Base-by-base conservation (phyloP, 176 grass and related monocot genomes). In the Hyparrhenia diplandra region DNA sequence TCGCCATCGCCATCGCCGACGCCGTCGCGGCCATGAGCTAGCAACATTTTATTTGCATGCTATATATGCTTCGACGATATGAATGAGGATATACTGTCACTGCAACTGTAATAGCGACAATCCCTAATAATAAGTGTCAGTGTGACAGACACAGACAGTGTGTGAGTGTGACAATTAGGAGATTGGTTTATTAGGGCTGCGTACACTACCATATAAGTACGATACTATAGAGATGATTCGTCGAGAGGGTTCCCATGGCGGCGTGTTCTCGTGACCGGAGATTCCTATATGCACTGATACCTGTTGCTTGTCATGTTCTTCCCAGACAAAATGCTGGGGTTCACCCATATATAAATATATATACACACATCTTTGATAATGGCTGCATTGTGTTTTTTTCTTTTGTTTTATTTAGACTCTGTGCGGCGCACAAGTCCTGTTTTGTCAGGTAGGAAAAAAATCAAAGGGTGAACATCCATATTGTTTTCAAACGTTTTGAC, bases 41-140 rank as follows among this genome's bases (percentile, higher is more conserved):
- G n/a, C n/a, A 63, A 7, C 60, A 29, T 28, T n/a, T n/a, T n/a
- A n/a, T n/a, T n/a, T n/a, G n/a, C n/a, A n/a, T n/a, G n/a, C n/a
- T n/a, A n/a, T n/a, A n/a, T n/a, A n/a, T n/a, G n/a, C n/a, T n/a
- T n/a, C n/a, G n/a, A n/a, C n/a, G n/a, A n/a, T n/a, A n/a, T n/a
- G n/a, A n/a, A n/a, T n/a, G n/a, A n/a, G n/a, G n/a, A n/a, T n/a
- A n/a, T n/a, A n/a, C n/a, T n/a, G n/a, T n/a, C n/a, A n/a, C n/a
- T 40, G 8, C 7, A 40, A 2, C 37, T 40, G 6, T 40, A 40
- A 24, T 13, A n/a, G 10, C 0, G 1, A 17, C 10, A 17, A 28
- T n/a, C n/a, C n/a, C n/a, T 27, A 88, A 45, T 25, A 88, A 58
- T 88, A 78, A 73, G 74, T 65, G 25, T 46, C 46, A 46, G 21